Conservation (phyloP, 768 basidiomycete genomes). For the Austroboletus eburneus region DNA sequence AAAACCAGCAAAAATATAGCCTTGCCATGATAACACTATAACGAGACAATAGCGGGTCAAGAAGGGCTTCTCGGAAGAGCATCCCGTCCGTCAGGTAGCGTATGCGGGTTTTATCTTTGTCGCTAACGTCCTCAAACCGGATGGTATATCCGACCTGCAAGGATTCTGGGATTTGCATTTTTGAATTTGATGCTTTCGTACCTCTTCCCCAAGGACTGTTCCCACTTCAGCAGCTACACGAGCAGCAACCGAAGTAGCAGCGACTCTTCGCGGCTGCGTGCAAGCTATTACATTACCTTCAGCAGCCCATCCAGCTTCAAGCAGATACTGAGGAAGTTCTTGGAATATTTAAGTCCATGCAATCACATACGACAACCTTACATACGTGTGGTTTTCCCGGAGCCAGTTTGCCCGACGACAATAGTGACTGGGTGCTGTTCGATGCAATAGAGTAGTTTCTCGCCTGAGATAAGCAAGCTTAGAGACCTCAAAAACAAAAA, state of each 20-base stretch:
- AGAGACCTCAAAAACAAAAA: conserved; percentile 4
- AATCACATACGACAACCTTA: conserved; percentile 9
- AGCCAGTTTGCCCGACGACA: conserved; percentile 93
- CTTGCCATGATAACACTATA: conserved; percentile 94
- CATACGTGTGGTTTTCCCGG: conserved; percentile 96
- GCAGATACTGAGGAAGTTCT: conserved; percentile 95
- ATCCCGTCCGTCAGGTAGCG: conserved; percentile 98
- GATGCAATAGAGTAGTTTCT: conserved; percentile 76
- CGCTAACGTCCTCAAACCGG: conserved; percentile 91
- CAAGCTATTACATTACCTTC: conserved; percentile 85
- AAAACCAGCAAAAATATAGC: background rate
- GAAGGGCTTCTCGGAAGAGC: conserved; percentile 89
- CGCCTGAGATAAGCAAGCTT: conserved; percentile 41
- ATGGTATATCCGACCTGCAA: conserved; percentile 96
- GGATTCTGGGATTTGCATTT: background rate
- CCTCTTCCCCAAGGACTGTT: conserved; percentile 83
- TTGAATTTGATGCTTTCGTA: conserved; percentile 22
- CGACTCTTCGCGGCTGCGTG: conserved; percentile 89
- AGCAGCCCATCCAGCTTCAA: conserved; percentile 89
- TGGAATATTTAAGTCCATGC: conserved; percentile 8
- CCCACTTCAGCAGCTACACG: conserved; percentile 94
- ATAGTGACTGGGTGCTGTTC: conserved; percentile 83
- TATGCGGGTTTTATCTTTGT: conserved; percentile 80
- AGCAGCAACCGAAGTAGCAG: conserved; percentile 89
- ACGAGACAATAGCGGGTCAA: conserved; percentile 87